These are phyloP conservation scores for Cadophora malorum DNA, from an alignment of 2,329 filamentous ascomycete species.

Conservation along the genomic window DNA sequence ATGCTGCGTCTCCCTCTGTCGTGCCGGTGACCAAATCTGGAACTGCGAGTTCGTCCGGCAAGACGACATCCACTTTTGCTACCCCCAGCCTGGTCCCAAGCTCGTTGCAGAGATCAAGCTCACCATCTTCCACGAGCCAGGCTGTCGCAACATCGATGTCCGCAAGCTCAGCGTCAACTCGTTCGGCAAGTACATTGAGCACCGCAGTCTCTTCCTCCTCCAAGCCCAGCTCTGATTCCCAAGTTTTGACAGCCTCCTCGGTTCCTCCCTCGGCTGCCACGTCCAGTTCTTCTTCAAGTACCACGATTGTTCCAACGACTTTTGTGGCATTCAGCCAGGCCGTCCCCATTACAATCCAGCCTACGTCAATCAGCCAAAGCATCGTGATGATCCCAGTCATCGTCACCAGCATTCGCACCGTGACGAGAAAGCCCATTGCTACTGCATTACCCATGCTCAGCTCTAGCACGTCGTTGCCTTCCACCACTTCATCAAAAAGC, in stretches of 20 bases:
- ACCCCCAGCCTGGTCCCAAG: not conserved
- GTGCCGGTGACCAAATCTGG: not conserved
- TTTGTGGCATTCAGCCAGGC: not conserved
- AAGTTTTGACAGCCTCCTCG: not conserved
- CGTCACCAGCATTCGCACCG: not conserved
- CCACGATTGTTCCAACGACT: not conserved
- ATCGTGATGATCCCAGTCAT: not conserved
- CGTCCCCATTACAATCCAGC: not conserved
- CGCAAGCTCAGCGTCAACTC: not conserved
- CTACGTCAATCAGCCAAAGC: not conserved
- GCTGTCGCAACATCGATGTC: not conserved
- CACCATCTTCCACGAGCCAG: not conserved
- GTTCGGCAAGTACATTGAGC: slow-evolving; percentile 10
- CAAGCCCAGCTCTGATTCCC: slow-evolving; percentile 1
- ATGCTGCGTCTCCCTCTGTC: not conserved
- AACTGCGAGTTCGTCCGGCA: not conserved
- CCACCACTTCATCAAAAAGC: not conserved
- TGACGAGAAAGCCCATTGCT: not conserved
- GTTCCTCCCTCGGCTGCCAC: not conserved
- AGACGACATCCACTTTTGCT: not conserved
- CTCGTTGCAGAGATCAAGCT: not conserved
- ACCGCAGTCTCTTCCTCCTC: not conserved
- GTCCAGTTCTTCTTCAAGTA: not conserved
- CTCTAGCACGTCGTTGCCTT: not conserved
- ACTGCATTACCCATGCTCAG: not conserved